Conservation (phyloP, 2,329 filamentous ascomycete genomes). For the Fusarium caatingaense region DNA sequence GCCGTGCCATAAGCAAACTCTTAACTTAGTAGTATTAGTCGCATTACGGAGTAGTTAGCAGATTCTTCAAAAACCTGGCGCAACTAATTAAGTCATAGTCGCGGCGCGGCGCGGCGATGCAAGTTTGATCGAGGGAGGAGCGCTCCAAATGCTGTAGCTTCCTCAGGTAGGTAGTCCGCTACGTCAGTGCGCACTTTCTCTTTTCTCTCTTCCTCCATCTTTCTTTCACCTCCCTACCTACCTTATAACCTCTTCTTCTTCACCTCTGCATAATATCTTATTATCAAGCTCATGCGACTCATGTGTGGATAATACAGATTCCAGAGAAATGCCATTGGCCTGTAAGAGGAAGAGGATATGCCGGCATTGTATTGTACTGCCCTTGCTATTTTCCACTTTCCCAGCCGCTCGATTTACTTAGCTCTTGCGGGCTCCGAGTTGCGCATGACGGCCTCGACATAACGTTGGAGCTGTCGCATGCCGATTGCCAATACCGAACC, state of each 20-base stretch:
- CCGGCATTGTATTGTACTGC: constrained; percentile 32
- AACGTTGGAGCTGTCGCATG: constrained; percentile 21
- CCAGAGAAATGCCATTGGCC: constrained; percentile 39
- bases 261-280: constrained; percentile 2
- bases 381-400: constrained; percentile 27
- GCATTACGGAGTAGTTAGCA: background rate
- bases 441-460: constrained; percentile 34
- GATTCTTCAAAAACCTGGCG: constrained; percentile 22
- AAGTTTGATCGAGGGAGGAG: constrained; percentile 22
- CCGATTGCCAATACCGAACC: constrained; percentile 14
- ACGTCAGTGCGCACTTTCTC: constrained; percentile 26
- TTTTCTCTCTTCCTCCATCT: background rate
- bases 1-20: constrained; percentile 1
- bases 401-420: constrained; percentile 33
- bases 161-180: background rate
- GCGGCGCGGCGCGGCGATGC: background rate
- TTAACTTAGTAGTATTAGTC: constrained; percentile 6
- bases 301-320: constrained; percentile 21
- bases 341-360: constrained; percentile 40
- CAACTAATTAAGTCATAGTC: constrained; percentile 30
- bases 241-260: background rate
- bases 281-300: constrained; percentile 1
- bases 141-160: constrained; percentile 8
- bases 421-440: constrained; percentile 23
- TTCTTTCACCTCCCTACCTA: background rate